Evolutionary conservation across 805 yeast genomes (phyloP).

Genomic region (Tetrapisispora fleetii): DNA sequence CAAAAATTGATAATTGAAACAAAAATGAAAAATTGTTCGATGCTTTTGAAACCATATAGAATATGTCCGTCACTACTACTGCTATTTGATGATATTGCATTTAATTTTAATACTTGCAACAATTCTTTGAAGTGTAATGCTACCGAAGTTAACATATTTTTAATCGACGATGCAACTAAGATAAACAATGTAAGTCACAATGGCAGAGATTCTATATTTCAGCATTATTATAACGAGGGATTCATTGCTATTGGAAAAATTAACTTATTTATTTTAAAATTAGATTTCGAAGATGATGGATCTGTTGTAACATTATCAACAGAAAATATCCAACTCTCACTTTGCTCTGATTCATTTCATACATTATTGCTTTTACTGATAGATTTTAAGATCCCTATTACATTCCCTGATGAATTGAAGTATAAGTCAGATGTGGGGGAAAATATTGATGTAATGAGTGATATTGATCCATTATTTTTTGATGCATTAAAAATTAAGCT

Average conservation of each 20-base stretch:
- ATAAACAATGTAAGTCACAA: constrained; percentile 11
- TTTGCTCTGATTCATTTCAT: constrained; percentile 81
- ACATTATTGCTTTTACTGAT: constrained; percentile 56
- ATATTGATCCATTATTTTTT: constrained; percentile 27
- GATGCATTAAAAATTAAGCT: constrained; percentile 7
- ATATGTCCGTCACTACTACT: constrained; percentile 46
- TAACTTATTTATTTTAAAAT: constrained; percentile 1
- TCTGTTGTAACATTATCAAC: neutral
- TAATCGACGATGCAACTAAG: constrained; percentile 53
- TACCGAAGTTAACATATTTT: constrained; percentile 39
- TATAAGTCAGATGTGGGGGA: constrained; percentile 31
- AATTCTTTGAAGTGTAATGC: constrained; percentile 26
- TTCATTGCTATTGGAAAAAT: constrained; percentile 20
- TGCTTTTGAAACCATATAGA: constrained; percentile 58
- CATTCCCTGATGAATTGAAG: constrained; percentile 50
- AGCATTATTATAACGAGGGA: constrained; percentile 19
- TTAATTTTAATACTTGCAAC: neutral
- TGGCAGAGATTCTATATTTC: constrained; percentile 6
- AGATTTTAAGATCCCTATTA: constrained; percentile 63
- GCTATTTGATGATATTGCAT: constrained; percentile 21
- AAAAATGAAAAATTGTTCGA: constrained; percentile 39
- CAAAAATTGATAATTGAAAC: constrained; percentile 9
- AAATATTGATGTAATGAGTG: constrained; percentile 34
- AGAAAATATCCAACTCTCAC: constrained; percentile 28
- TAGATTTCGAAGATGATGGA: neutral